Evolutionary conservation across 306 rosid genomes (phyloP), one percentile per base, ranked within the genome.

Genomic region (Lablab purpureus): DNA sequence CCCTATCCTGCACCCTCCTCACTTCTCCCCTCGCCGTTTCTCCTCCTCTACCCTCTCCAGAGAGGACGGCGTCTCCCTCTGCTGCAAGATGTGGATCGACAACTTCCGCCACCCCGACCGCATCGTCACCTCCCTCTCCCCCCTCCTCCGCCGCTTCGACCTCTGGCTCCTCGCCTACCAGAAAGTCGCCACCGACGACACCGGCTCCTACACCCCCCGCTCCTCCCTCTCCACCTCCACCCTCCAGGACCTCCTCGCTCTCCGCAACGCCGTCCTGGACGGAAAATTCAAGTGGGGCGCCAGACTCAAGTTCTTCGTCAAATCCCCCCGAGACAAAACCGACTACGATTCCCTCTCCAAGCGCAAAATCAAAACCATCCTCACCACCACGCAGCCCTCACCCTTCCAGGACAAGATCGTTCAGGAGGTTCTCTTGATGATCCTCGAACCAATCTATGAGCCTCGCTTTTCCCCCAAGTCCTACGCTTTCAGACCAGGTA

Each of bases 151-250:
- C 43, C 87, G 94, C 19, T 88, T 95, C 62, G 97, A 95, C 64
- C 82, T 95, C 51, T 95, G 98, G 99, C 87, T 95, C 40, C 79
- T 95, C 76, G 97, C 98, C 10, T 92, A 92, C 86, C 99, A 90
- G 81, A 92, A 92, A 82, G 95, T 90, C 46, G 87, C 84, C 68
- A 89, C 97, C 10, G 97, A 95, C 62, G 97, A 94, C 25, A 88
- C 86, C 67, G 99, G 99, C 28, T 88, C 97, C 1, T 95, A 95
- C 69, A 84, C 89, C 75, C 92, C 97, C 2, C 92, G 97, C 3
- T 80, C 76, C 69, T 58, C 90, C 6, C 62, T 94, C n/a, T 80
- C 84, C 60, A 80, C 86, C 75, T 67, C 97, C 0, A 88, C 90
- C 0, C 90, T 95, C 12, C 91, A 91, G 45, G 89, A 91, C 85